These are phyloP conservation scores for Rhipidocladum racemiflorum DNA, from an alignment of 176 grass and related monocot genomes.

Conservation along the genomic window DNA sequence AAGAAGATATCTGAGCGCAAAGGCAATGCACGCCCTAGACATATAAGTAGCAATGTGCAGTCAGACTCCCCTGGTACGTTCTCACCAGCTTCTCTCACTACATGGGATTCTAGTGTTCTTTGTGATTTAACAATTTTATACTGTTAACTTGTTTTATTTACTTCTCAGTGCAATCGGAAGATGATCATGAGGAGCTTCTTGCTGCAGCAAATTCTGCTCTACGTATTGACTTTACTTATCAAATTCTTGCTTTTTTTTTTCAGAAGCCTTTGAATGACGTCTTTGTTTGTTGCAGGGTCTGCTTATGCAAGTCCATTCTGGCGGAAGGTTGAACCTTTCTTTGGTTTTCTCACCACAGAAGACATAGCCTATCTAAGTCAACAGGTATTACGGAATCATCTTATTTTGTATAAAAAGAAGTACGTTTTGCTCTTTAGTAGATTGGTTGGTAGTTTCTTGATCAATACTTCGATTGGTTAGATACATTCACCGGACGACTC, in stretches of 20 bases:
- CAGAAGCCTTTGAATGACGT: background rate
- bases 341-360: conserved; percentile 50
- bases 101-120: background rate
- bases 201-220: conserved; percentile 58
- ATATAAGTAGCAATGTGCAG: conserved; percentile 48
- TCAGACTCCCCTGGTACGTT: conserved; percentile 54
- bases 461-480: conserved; percentile 46
- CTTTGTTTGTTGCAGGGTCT: conserved; percentile 44
- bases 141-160: conserved; percentile 42
- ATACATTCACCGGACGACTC: conserved; percentile 46
- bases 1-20: conserved; percentile 84
- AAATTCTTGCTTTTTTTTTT: conserved; percentile 23
- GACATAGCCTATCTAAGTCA: conserved; percentile 57
- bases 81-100: background rate
- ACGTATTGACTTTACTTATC: conserved; percentile 42
- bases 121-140: conserved; percentile 25
- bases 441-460: conserved; percentile 30
- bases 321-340: conserved; percentile 60
- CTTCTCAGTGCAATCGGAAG: conserved; percentile 54
- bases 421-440: conserved; percentile 8
- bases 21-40: conserved; percentile 53
- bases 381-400: conserved; percentile 42
- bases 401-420: conserved; percentile 24
- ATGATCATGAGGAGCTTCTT: conserved; percentile 63
- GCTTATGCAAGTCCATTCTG: conserved; percentile 45